These are phyloP conservation scores for Moesziomyces sp. DNA, from an alignment of 1,284 basidiomycete genomes.

Conservation along the genomic window DNA sequence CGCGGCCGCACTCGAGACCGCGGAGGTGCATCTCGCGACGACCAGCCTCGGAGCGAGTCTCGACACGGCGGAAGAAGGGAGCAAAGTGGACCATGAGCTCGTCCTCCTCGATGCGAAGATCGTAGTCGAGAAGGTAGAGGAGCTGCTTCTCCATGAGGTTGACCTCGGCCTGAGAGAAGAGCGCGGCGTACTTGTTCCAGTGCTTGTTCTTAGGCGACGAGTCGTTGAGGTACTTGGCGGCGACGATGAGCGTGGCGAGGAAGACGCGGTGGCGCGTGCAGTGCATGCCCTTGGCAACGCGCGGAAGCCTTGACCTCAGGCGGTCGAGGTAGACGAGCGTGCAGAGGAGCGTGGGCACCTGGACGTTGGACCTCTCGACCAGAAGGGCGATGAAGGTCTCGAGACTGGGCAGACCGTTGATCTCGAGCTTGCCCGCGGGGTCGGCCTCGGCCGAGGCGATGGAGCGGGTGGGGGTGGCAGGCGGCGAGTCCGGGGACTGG, in stretches of 20 bases:
- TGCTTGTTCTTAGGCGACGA: slow-evolving; percentile 87
- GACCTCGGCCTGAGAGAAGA: slow-evolving; percentile 76
- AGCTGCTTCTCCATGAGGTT: slow-evolving; percentile 95
- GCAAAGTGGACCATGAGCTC: slow-evolving; percentile 66
- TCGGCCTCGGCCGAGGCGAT: slow-evolving; percentile 57
- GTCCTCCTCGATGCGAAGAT: slow-evolving; percentile 66
- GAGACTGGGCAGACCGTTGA: slow-evolving; percentile 75
- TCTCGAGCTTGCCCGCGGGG: slow-evolving; percentile 68
- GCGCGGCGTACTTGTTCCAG: slow-evolving; percentile 75
- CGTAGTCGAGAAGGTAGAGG: slow-evolving; percentile 67
- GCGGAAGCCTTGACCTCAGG: slow-evolving; percentile 81
- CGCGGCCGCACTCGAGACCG: slow-evolving; percentile 64
- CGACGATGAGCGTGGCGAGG: slow-evolving; percentile 91
- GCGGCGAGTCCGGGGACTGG: slow-evolving; percentile 53
- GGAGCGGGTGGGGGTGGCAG: slow-evolving; percentile 58
- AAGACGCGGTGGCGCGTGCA: slow-evolving; percentile 95
- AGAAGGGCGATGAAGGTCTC: slow-evolving; percentile 89
- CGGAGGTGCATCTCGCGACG: slow-evolving; percentile 66
- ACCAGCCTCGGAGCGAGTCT: slow-evolving; percentile 62
- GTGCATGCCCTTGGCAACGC: slow-evolving; percentile 86
- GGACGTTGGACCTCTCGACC: slow-evolving; percentile 86
- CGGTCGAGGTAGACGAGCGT: slow-evolving; percentile 94
- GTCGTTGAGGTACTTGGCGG: slow-evolving; percentile 98
- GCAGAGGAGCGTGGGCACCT: slow-evolving; percentile 88
- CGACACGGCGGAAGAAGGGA: slow-evolving; percentile 65